Evolutionary conservation across 768 basidiomycete species (phyloP), one percentile per base, ranked within the genome.

Genomic region (Myochromella boudieri): DNA sequence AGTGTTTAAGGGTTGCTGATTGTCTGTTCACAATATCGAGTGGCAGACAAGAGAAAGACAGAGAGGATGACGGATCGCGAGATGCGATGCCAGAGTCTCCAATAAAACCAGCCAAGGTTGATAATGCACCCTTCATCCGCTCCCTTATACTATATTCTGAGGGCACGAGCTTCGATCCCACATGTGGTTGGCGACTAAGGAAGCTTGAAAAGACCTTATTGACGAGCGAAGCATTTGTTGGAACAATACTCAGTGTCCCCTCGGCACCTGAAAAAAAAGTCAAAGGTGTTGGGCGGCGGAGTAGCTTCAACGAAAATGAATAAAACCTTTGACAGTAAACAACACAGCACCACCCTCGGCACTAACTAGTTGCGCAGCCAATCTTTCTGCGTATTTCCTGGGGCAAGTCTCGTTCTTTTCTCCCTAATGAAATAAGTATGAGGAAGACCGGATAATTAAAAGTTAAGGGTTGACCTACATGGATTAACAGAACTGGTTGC

Each of bases 21-120:
- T 89, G 86, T 12, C 66, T 71, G 59, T 74, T 67, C 21, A 76
- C 61, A 6, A 77, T 64, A 4, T 83, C 80, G 7, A 68, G 67
- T 0, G 82, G 53, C 25, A 85, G 70, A 53, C 81, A 81, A 9
- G 77, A 85, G 57, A 90, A 90, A 6, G 85, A 87, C 40, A 89
- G 67, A 1, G 81, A 68, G 4, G 79, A 86, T n/a, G 58, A 47
- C 9, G 85, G 81, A 55, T 84, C 73, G 21, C 80, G 75, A 9
- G 66, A 59, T 8, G 70, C 68, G 27, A 84, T 73, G 18, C 63
- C 61, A 10, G 72, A 61, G 53, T 78, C 71, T 18, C 61, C 69
- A 28, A 67, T 68, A n/a, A 85, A 63, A 24, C 78, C 72, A 8
- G 81, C 73, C 27, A 88, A 69, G 39, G 65, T 72, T 7, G 55